phyloP scores from a whole-genome alignment of 768 basidiomycete species.

The Amanita inopinata region DNA sequence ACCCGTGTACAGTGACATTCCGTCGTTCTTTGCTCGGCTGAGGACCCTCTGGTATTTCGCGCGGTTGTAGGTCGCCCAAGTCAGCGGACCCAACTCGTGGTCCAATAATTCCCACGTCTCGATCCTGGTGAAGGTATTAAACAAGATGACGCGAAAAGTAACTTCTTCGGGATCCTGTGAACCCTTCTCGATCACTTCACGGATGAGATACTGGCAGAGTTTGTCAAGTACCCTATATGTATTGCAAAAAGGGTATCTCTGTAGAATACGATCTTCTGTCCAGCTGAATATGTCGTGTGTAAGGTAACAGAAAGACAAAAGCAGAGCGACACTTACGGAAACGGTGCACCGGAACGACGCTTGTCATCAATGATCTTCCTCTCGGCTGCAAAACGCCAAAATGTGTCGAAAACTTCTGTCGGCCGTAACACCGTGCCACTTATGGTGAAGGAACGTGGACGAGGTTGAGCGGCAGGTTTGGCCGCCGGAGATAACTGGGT shows the following conservation, averaged over 20 bases:
- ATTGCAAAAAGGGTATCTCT: slow-evolving; percentile 56
- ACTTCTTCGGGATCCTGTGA: slow-evolving; percentile 50
- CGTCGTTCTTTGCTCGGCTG: slow-evolving; percentile 23
- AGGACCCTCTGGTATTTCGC: slow-evolving; percentile 46
- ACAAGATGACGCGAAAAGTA: slow-evolving; percentile 62
- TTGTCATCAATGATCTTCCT: slow-evolving; percentile 47
- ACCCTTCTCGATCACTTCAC: slow-evolving; percentile 62
- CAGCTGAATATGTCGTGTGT: slow-evolving; percentile 31
- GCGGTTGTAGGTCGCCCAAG: slow-evolving; percentile 50
- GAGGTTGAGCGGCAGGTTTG: not conserved
- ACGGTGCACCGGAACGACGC: slow-evolving; percentile 36
- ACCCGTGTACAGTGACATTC: slow-evolving; percentile 49
- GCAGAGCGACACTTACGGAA: slow-evolving; percentile 35
- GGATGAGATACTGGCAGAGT: slow-evolving; percentile 57
- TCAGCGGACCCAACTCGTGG: slow-evolving; percentile 42
- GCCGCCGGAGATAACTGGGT: not conserved
- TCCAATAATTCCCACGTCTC: slow-evolving; percentile 62
- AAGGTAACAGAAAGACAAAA: slow-evolving; percentile 2
- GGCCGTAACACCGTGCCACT: slow-evolving; percentile 30
- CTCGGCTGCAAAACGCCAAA: slow-evolving; percentile 50
- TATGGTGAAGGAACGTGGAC: slow-evolving; percentile 21
- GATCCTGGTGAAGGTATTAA: slow-evolving; percentile 62
- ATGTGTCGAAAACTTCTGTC: slow-evolving; percentile 49
- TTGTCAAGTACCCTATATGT: slow-evolving; percentile 68
- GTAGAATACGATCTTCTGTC: slow-evolving; percentile 56